These are phyloP conservation scores for Scutellaria minor DNA, from an alignment of 257 asterid genomes.

Conservation along the genomic window DNA sequence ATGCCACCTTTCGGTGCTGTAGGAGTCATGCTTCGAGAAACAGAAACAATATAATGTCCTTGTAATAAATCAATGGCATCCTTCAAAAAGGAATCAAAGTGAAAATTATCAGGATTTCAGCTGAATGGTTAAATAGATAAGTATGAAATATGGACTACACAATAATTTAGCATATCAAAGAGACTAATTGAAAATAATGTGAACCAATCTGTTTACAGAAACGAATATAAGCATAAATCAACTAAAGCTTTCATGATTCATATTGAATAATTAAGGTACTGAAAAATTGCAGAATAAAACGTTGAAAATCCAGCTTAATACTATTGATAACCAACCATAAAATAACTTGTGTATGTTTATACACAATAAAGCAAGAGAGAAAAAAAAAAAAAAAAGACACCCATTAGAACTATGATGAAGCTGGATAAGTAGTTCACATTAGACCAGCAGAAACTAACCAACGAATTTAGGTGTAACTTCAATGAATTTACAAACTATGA, in stretches of 20 bases:
- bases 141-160: neutral
- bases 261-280: neutral
- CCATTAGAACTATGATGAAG: conserved; percentile 23
- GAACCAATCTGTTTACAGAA: conserved; percentile 18
- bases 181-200: conserved; percentile 24
- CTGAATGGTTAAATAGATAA: conserved; percentile 18
- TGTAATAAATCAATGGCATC: conserved; percentile 90
- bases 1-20: conserved; percentile 72
- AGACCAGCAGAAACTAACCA: conserved; percentile 8
- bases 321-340: neutral
- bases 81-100: conserved; percentile 49
- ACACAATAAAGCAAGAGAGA: conserved; percentile 17
- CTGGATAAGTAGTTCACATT: conserved; percentile 19
- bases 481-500: conserved; percentile 29
- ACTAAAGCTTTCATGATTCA: conserved; percentile 5
- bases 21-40: conserved; percentile 75
- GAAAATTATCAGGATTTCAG: conserved; percentile 29
- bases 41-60: conserved; percentile 87
- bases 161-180: conserved; percentile 25
- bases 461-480: conserved; percentile 14
- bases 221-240: conserved; percentile 4
- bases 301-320: conserved; percentile 13
- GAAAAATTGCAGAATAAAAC: neutral
- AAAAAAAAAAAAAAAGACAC: neutral
- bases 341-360: neutral